A percentile compares a stretch with the other conserved stretches of the same genome.
Evolutionary conservation across 345 rosid species (phyloP).

Genomic region (Eucalyptus sp.): DNA sequence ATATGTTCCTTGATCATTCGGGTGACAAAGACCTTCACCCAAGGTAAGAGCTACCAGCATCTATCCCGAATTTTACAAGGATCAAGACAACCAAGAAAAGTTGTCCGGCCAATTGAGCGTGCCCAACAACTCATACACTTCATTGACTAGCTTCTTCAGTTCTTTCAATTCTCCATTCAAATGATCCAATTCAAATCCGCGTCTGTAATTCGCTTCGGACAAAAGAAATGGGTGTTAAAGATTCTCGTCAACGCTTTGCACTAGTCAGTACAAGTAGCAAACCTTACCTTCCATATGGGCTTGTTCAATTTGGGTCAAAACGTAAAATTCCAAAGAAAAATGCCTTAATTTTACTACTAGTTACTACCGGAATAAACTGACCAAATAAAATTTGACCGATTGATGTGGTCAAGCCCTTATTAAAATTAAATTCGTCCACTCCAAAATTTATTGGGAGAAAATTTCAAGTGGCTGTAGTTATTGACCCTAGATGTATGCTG

Average conservation of each 20-base stretch:
- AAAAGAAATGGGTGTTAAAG: slow-evolving; percentile 24
- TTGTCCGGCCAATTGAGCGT: slow-evolving; percentile 41
- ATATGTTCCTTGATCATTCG: background rate
- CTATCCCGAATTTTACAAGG: accelerated
- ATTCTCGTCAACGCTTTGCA: slow-evolving; percentile 27
- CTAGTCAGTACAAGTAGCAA: slow-evolving; percentile 32
- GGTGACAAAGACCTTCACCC: background rate
- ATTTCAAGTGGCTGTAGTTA: too few relatives aligned
- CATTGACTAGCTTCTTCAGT: slow-evolving; percentile 18
- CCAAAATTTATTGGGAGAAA: too few relatives aligned
- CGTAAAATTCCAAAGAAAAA: background rate
- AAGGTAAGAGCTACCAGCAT: accelerated
- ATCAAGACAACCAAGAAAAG: background rate
- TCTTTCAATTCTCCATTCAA: background rate
- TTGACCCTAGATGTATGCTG: too few relatives aligned
- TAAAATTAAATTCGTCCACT: background rate
- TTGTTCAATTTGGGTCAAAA: background rate
- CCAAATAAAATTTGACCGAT: accelerated
- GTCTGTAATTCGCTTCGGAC: slow-evolving; percentile 14
- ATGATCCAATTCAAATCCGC: background rate
- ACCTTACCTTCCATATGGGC: background rate
- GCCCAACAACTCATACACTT: slow-evolving; percentile 35
- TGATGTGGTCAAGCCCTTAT: accelerated
- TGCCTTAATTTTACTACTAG: background rate
- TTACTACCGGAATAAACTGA: accelerated